Evolutionary conservation across 805 yeast species (phyloP).

Genomic region (Wickerhamomyces strasburgensis): DNA sequence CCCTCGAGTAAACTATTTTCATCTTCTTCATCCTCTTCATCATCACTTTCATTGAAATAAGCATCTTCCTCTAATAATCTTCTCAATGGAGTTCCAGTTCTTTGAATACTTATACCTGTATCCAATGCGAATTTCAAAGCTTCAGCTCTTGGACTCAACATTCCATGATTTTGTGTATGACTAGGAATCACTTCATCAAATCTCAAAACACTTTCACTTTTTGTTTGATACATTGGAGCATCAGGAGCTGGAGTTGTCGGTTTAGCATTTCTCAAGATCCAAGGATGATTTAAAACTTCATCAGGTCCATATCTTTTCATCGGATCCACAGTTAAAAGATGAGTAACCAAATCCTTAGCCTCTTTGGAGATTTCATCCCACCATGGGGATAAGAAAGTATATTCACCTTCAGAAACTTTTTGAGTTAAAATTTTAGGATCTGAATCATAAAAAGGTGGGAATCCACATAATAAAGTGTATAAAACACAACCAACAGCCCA

Average conservation of each 20-base stretch:
- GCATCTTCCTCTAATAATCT: conserved; percentile 23
- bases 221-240: conserved; percentile 24
- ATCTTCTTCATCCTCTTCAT: conserved; percentile 11
- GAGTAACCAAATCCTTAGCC: conserved; percentile 78
- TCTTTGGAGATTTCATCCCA: conserved; percentile 85
- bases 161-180: conserved; percentile 3
- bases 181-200: conserved; percentile 27
- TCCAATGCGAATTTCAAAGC: conserved; percentile 85
- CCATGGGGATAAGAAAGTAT: conserved; percentile 74
- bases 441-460: conserved; percentile 89
- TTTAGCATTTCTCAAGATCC: conserved; percentile 47
- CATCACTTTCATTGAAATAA: conserved; percentile 25
- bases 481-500: conserved; percentile 98
- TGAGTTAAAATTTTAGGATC: conserved; percentile 69
- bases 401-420: conserved; percentile 69
- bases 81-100: conserved; percentile 33
- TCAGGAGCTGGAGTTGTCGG: conserved; percentile 48
- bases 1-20: conserved; percentile 11
- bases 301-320: conserved; percentile 69
- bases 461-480: conserved; percentile 91
- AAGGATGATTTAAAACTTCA: conserved; percentile 77
- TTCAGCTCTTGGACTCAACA: conserved; percentile 68
- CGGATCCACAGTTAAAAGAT: conserved; percentile 82
- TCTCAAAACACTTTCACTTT: conserved; percentile 16
- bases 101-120: conserved; percentile 78